These are phyloP conservation scores for Hymenochaete sp. DNA, from an alignment of 1,284 basidiomycete genomes.

Conservation along the genomic window DNA sequence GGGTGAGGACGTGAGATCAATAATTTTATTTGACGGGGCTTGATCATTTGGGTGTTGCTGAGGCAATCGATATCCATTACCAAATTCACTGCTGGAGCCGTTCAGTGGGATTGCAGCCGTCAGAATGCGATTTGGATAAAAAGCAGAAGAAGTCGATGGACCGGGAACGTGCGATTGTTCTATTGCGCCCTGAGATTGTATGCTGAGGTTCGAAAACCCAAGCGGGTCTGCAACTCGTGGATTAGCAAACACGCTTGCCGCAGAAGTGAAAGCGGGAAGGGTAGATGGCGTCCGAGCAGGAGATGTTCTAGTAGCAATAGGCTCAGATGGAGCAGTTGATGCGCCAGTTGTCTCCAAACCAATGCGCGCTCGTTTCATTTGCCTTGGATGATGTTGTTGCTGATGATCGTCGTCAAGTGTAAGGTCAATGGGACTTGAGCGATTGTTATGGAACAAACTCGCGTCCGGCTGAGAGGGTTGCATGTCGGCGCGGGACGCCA, in stretches of 20 bases:
- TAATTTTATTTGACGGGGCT: constrained; percentile 37
- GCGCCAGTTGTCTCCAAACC: constrained; percentile 21
- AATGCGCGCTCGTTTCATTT: constrained; percentile 33
- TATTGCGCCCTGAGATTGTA: constrained; percentile 27
- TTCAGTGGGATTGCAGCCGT: constrained; percentile 21
- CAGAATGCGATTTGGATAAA: constrained; percentile 25
- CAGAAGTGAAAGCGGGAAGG: constrained; percentile 19
- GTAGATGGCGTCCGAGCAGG: constrained; percentile 21
- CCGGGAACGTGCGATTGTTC: constrained; percentile 40
- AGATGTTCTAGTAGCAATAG: not conserved
- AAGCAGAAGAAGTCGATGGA: constrained; percentile 29
- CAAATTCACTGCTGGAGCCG: no score
- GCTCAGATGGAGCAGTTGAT: constrained; percentile 18
- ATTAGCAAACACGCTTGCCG: constrained; percentile 1
- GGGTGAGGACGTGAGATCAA: constrained; percentile 69
- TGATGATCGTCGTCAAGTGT: constrained; percentile 47
- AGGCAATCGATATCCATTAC: constrained; percentile 4
- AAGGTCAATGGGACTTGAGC: constrained; percentile 47
- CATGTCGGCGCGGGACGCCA: constrained; percentile 22
- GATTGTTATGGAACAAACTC: constrained; percentile 18
- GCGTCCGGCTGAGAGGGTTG: constrained; percentile 12
- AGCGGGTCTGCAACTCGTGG: not conserved
- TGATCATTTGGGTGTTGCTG: constrained; percentile 10
- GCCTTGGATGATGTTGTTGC: constrained; percentile 28
- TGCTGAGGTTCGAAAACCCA: constrained; percentile 15